These are phyloP conservation scores for Limonium bicolor DNA, from an alignment of 148 eudicot genomes.

Conservation along the genomic window DNA sequence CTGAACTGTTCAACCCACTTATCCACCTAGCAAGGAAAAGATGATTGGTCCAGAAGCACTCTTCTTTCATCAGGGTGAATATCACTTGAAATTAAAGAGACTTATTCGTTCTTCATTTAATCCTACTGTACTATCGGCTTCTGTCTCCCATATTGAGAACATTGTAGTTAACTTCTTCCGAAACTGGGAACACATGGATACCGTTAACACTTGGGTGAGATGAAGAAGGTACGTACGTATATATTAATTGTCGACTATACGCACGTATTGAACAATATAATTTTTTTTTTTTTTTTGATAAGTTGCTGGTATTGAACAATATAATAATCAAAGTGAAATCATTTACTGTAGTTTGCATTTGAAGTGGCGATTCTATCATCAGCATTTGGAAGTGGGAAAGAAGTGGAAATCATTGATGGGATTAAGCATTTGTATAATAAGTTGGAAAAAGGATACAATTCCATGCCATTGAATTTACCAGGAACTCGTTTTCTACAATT, in stretches of 20 bases:
- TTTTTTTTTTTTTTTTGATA: not conserved
- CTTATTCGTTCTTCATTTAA: slow-evolving; percentile 41
- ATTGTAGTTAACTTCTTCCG: slow-evolving; percentile 46
- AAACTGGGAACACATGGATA: slow-evolving; percentile 25
- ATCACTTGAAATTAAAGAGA: slow-evolving; percentile 54
- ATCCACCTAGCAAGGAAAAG: slow-evolving; percentile 68
- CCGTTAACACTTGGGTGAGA: slow-evolving; percentile 54
- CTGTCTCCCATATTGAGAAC: slow-evolving; percentile 24
- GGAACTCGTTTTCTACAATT: slow-evolving; percentile 54
- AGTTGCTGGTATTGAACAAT: not conserved
- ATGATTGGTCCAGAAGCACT: slow-evolving; percentile 74
- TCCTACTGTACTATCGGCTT: slow-evolving; percentile 29
- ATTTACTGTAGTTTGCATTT: slow-evolving; percentile 49
- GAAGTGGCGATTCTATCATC: slow-evolving; percentile 75
- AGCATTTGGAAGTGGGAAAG: slow-evolving; percentile 42
- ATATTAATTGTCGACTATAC: not conserved
- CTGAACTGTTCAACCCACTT: slow-evolving; percentile 88
- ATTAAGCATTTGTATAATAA: slow-evolving; percentile 38
- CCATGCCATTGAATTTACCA: slow-evolving; percentile 78
- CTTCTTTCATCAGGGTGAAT: slow-evolving; percentile 80
- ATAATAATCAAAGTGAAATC: not conserved
- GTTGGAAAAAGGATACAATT: slow-evolving; percentile 84
- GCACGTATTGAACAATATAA: not conserved
- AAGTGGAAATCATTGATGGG: slow-evolving; percentile 36
- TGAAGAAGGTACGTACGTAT: slow-evolving; percentile 51